Evolutionary conservation across 352 stramenopile genomes (phyloP), one percentile per base, ranked within the genome.

Genomic region (Phytophthora boehmeriae): DNA sequence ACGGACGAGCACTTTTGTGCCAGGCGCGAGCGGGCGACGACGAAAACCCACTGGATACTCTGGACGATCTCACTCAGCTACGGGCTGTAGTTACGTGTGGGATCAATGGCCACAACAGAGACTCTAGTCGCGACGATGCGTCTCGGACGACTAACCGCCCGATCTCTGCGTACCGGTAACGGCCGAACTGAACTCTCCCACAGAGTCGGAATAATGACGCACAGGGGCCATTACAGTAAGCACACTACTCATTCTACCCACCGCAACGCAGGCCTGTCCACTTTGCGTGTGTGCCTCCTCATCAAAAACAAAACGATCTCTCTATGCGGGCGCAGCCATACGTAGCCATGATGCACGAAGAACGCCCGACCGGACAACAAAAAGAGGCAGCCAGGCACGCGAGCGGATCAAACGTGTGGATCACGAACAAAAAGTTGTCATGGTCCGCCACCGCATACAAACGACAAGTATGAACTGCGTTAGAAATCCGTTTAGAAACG

Each of bases 1-100:
- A n/a, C n/a, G n/a, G n/a, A n/a, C 22, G 28, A 44, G 62, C 55
- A 53, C 64, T 68, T 61, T 63, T 46, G 39, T 43, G 41, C 39
- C 50, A n/a, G n/a, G 43, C 50, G 43, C 62, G 25, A 6, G 48
- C 35, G 5, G 48, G 34, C 49, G 49, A 50, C 57, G n/a, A 38
- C 48, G 57, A 50, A 71, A 61, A 68, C 59, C 52, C 25, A 66
- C 64, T 73, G 59, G 52, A 68, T 73, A 59, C 54, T 72, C 53
- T 22, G 42, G 17, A 59, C 46, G 53, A 44, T 53, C 43, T 63
- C 34, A 61, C 43, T 30, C 14, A 19, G 9, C 20, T 30, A 30
- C 6, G 25, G 25, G 25, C 25, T 30, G 25, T 30, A 30, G 25
- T 30, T 8, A 30, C 25, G 25, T 30, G 6, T 30, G 25, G 3